Base-by-base conservation (phyloP, 139 green algal genomes). In the Coelastrella sp. region DNA sequence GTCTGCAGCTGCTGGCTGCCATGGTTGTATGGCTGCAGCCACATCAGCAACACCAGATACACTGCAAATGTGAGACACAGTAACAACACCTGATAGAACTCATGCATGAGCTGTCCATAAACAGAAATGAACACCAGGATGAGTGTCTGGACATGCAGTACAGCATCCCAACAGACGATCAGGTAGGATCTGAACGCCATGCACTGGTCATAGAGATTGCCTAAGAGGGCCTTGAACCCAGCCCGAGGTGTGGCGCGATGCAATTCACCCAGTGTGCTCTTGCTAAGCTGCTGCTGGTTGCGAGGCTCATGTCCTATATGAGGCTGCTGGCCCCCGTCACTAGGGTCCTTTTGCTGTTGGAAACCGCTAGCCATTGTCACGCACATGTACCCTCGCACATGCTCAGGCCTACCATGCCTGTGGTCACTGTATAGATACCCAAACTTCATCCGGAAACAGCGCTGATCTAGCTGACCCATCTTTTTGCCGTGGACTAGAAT, bases 1-100 rank as follows among this genome's bases (percentile, higher is more conserved):
- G 79, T 56, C 58, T 85, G 79, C 57, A 85, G 79, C 79, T 85
- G 32, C 79, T 85, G 79, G 57, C 59, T 66, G 16, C 6, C 79
- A 57, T 80, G 7, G 54, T 32, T n/a, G 13, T 66, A 85, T 7
- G 79, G 79, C 47, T 23, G 13, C 57, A 85, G 47, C 79, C 79
- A 85, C 79, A 85, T 20, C 16, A 85, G 14, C 13, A 85, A 68
- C 32, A 47, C 32, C 32, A 47, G 32, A 47, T 47, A 47, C 32
- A 47, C 32, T 47, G 32, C 32, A 47, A 85, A 85, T n/a, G n/a
- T 56, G 5, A 23, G 8, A 68, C 14, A 57, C 16, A 85, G 79
- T 5, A 85, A 54, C 32, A 85, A 56, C 47, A 85, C 57, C n/a
- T 85, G 79, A 56, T 85, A 68, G 17, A 71, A 85, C 47, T 85